Evolutionary conservation across 257 asterid genomes (phyloP), one percentile per base, ranked within the genome.

Genomic region (Euphrasia confusa): DNA sequence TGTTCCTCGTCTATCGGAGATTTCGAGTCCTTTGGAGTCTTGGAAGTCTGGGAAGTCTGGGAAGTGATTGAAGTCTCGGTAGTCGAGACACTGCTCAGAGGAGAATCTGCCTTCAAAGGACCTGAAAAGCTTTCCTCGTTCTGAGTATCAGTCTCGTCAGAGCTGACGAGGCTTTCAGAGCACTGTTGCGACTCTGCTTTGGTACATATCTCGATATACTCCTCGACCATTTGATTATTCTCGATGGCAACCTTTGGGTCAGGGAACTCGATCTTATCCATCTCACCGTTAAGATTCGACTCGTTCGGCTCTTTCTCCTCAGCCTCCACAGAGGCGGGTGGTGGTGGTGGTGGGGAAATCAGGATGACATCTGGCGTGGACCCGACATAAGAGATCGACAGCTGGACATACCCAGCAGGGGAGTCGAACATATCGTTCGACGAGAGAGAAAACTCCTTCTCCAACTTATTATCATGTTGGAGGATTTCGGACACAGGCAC

Each of bases 371-470:
- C 99, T 1, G 99, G 99, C 5, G 71, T 79, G 7, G 78, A 60
- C 96, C 99, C 56, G 3, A 63, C 55, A 30, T 84, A 93, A 1
- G 88, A 71, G 44, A 93, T 77, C 0, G 99, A 86, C 58, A 93
- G 47, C 74, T 85, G 89, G 9, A 89, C 99, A 66, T 81, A 93
- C 18, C 99, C 99, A 1, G 99, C 97, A 2, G 99, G 99, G 4
- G 99, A 89, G 84, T 93, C 95, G 87, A 93, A 93, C 5, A 93
- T 87, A 79, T 93, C 99, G 2, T 96, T 87, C 3, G 56, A 50
- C 0, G 99, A 86, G 21, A 93, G 96, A 37, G 99, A 79, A 42
- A 87, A 89, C 79, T 93, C 99, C 73, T 80, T 84, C 55, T 83
- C 94, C 68, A 93, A 47, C 80, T 93, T 93, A 26, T 96, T 94